A percentile compares a stretch with the other conserved stretches of the same genome.
Conservation (phyloP, 2,329 filamentous ascomycete genomes). For the Colletotrichum zoysiae region DNA sequence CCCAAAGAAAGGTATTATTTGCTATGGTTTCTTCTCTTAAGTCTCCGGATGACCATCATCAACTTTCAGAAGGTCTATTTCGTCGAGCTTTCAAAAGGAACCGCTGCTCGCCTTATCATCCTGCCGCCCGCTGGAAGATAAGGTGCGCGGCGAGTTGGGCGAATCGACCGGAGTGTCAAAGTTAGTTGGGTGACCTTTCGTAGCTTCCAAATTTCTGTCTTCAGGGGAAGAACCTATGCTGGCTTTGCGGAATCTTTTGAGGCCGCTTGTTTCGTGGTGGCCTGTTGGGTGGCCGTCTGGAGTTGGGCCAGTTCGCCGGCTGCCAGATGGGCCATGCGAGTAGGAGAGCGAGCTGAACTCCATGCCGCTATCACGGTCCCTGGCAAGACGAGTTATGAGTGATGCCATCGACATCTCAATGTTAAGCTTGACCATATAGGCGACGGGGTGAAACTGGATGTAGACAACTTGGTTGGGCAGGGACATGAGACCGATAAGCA, state of each 20-base stretch:
- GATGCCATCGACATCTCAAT: conserved; percentile 68
- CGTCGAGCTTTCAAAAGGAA: conserved; percentile 30
- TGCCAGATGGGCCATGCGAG: conserved; percentile 6
- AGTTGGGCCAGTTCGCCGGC: conserved; percentile 6
- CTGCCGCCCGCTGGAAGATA: conserved; percentile 12
- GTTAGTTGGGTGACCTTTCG: conserved; percentile 16
- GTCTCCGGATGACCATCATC: conserved; percentile 18
- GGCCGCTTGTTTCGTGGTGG: conserved; percentile 3
- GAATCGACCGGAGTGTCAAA: conserved; percentile 27
- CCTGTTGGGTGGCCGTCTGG: neutral
- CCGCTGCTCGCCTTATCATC: conserved; percentile 11
- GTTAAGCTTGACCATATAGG: conserved; percentile 66
- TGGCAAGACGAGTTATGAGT: conserved; percentile 56
- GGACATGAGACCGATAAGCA: conserved; percentile 53
- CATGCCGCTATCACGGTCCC: conserved; percentile 31
- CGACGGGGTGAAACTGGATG: conserved; percentile 65
- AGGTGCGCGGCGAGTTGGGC: neutral
- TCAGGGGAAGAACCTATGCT: conserved; percentile 9
- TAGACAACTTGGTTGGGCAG: conserved; percentile 53
- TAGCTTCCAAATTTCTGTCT: neutral
- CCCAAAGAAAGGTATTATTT: too few relatives aligned
- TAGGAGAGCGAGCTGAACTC: conserved; percentile 37
- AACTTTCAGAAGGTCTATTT: conserved; percentile 31
- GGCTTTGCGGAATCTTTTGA: conserved; percentile 10
- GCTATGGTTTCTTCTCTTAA: conserved; percentile 4